Evolutionary conservation across 2,329 filamentous ascomycete genomes (phyloP).

Genomic region (Paecilomyces fulvus): DNA sequence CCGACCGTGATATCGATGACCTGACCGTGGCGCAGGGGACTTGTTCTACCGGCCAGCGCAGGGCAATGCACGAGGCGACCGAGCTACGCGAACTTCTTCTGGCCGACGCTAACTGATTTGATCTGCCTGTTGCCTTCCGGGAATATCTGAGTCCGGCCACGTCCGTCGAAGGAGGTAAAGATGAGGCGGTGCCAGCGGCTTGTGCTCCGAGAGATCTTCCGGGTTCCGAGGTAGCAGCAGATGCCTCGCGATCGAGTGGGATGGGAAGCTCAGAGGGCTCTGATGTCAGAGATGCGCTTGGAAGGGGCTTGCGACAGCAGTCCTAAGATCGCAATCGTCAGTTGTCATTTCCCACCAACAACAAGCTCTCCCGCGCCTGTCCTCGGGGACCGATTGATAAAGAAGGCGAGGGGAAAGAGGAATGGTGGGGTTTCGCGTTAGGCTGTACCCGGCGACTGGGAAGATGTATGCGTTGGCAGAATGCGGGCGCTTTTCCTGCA

Average conservation of each 20-base stretch:
- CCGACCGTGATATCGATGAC: slow-evolving; percentile 14
- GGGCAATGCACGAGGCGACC: slow-evolving; percentile 6
- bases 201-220: slow-evolving; percentile 8
- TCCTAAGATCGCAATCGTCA: slow-evolving; percentile 12
- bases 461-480: slow-evolving; percentile 36
- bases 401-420: slow-evolving; percentile 10
- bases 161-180: slow-evolving; percentile 11
- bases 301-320: slow-evolving; percentile 13
- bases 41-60: slow-evolving; percentile 19
- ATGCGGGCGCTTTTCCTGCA: slow-evolving; percentile 21
- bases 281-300: slow-evolving; percentile 20
- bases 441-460: slow-evolving; percentile 19
- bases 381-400: slow-evolving; percentile 11
- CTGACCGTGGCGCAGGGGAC: slow-evolving; percentile 18
- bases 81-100: slow-evolving; percentile 15
- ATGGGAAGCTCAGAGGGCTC: slow-evolving; percentile 1
- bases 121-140: slow-evolving; percentile 11
- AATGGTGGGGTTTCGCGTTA: slow-evolving; percentile 17
- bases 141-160: slow-evolving; percentile 14
- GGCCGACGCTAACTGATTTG: slow-evolving; percentile 12
- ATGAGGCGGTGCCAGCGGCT: slow-evolving; percentile 22
- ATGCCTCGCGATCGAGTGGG: slow-evolving; percentile 3
- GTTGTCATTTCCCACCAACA: slow-evolving; percentile 1
- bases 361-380: slow-evolving; percentile 1
- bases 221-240: slow-evolving; percentile 2